Evolutionary conservation across 1,139 yeast species (phyloP).

Genomic region (Suhomyces guaymorum): DNA sequence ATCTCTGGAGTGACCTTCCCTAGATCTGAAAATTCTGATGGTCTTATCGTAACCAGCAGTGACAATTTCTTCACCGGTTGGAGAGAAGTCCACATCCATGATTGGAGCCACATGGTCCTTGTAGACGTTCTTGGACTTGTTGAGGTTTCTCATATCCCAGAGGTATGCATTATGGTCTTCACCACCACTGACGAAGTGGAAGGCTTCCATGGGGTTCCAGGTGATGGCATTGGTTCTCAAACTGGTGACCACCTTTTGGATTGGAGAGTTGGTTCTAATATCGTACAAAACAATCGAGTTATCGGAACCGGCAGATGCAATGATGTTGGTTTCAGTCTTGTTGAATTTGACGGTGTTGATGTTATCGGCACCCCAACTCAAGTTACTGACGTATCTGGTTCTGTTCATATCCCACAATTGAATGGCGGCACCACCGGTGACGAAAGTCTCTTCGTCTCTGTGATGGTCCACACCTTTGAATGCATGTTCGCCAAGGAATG

Average conservation of each 20-base stretch:
- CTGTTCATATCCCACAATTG: constrained; percentile 89
- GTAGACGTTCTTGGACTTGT: constrained; percentile 74
- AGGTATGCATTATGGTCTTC: constrained; percentile 95
- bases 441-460: constrained; percentile 68
- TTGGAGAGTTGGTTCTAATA: constrained; percentile 86
- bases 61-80: constrained; percentile 95
- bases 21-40: constrained; percentile 70
- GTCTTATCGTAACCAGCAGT: constrained; percentile 96
- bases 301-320: constrained; percentile 93
- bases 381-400: constrained; percentile 70
- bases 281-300: constrained; percentile 90
- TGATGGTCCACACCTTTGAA: constrained; percentile 89
- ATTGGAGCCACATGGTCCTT: constrained; percentile 98
- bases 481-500: constrained; percentile 81
- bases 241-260: constrained; percentile 83
- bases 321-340: constrained; percentile 81
- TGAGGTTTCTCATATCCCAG: constrained; percentile 95
- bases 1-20: constrained; percentile 91
- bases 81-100: constrained; percentile 90
- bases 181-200: constrained; percentile 84
- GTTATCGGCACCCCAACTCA: constrained; percentile 97
- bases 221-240: constrained; percentile 83
- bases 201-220: constrained; percentile 99
- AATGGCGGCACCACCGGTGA: constrained; percentile 88
- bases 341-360: constrained; percentile 81